These are phyloP conservation scores for Ascosphaera apis DNA, from an alignment of 2,329 filamentous ascomycete genomes.

Conservation along the genomic window DNA sequence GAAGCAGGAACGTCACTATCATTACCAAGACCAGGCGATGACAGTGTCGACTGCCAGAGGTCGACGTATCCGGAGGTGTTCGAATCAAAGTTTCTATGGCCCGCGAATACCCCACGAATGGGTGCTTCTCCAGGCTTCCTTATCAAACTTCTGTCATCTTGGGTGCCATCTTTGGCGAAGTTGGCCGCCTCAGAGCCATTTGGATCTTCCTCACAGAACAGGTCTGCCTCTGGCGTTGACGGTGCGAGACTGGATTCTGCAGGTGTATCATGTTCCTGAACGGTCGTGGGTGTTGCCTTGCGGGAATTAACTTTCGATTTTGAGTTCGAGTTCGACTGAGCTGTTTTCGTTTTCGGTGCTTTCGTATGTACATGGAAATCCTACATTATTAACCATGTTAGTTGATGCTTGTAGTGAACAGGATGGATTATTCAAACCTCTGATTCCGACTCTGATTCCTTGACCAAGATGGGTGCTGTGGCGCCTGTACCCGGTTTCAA, in stretches of 20 bases:
- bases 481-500: background rate
- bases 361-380: background rate
- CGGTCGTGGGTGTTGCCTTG: too few species aligned
- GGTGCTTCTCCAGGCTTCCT: too few species aligned
- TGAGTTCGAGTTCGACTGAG: background rate
- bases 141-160: background rate
- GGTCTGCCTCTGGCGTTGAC: background rate
- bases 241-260: too few species aligned
- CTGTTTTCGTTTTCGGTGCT: background rate
- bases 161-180: background rate
- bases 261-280: too few species aligned
- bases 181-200: background rate
- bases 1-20: slow-evolving; percentile 26
- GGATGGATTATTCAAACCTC: background rate
- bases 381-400: background rate
- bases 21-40: slow-evolving; percentile 15
- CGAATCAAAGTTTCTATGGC: too few species aligned
- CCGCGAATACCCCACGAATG: too few species aligned
- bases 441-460: background rate
- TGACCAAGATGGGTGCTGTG: background rate
- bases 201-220: background rate
- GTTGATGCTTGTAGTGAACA: background rate
- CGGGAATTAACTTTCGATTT: background rate
- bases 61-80: background rate
- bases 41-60: slow-evolving; percentile 14